A percentile compares a stretch with the other conserved stretches of the same genome.
phyloP scores from a whole-genome alignment of 441 rosid genomes.

The Populus hybrid region DNA sequence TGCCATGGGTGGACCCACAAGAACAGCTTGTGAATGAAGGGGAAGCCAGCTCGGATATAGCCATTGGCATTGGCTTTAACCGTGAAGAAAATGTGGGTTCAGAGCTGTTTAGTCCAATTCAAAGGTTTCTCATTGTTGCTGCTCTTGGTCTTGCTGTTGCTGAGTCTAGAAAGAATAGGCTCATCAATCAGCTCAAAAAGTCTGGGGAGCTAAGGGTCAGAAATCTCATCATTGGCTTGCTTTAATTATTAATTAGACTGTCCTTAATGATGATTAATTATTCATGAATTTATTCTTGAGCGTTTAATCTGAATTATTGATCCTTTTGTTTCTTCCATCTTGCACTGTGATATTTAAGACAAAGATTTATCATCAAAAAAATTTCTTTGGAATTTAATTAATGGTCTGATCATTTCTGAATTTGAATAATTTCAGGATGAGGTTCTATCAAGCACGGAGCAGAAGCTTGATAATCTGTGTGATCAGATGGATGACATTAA shows the following conservation, averaged over 20 bases:
- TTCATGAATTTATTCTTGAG: background rate
- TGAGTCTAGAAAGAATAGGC: constrained; percentile 62
- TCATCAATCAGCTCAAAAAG: constrained; percentile 56
- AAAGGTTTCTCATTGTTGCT: constrained; percentile 73
- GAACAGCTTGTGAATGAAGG: constrained; percentile 61
- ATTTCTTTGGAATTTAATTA: background rate
- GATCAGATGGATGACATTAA: constrained; percentile 45
- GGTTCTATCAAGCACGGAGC: constrained; percentile 73
- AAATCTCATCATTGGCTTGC: background rate
- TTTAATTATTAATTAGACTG: background rate
- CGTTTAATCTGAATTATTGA: background rate
- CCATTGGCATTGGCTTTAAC: constrained; percentile 37
- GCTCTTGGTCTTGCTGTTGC: constrained; percentile 68
- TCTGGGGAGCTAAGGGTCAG: constrained; percentile 79
- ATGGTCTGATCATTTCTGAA: background rate
- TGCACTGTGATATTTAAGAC: background rate
- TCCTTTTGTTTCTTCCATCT: background rate
- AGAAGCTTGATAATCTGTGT: constrained; percentile 73
- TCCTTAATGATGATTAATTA: background rate
- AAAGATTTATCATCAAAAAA: background rate
- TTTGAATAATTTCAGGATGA: constrained; percentile 53
- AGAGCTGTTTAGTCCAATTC: constrained; percentile 77
- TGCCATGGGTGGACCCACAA: constrained; percentile 64
- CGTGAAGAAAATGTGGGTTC: constrained; percentile 56
- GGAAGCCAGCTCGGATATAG: constrained; percentile 58